phyloP scores from a whole-genome alignment of 1,284 basidiomycete genomes.

The Melampsora americana region DNA sequence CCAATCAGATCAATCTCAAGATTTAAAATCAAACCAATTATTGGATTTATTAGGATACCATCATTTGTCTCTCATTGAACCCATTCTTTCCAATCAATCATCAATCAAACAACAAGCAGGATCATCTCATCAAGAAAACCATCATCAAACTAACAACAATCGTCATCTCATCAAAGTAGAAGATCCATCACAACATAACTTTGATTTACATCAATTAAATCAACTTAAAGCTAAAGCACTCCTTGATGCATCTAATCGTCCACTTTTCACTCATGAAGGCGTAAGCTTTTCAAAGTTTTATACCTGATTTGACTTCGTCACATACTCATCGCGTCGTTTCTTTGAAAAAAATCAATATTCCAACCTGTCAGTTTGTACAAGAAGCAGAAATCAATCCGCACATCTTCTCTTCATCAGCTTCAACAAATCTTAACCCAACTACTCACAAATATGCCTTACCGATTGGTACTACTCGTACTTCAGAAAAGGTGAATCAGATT shows the following conservation, averaged over 20 bases:
- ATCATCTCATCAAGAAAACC: background rate
- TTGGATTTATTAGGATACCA: conserved; percentile 13
- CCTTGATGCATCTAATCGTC: conserved; percentile 7
- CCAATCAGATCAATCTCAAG: background rate
- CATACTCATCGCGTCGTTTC: background rate
- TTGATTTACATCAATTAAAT: conserved; percentile 25
- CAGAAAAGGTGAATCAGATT: conserved; percentile 22
- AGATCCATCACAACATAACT: background rate
- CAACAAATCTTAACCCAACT: conserved; percentile 6
- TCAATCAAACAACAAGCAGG: background rate
- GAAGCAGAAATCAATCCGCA: conserved; percentile 28
- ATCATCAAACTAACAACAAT: background rate
- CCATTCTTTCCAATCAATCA: background rate
- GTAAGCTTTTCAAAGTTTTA: conserved; percentile 8
- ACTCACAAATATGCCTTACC: conserved; percentile 28
- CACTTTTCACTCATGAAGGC: conserved; percentile 17
- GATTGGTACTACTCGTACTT: conserved; percentile 23
- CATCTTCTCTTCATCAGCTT: conserved; percentile 29
- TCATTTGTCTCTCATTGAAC: background rate
- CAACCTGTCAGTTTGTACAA: conserved; percentile 16
- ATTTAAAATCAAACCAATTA: background rate
- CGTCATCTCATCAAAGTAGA: background rate
- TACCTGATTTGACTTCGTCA: background rate
- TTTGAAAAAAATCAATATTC: background rate
- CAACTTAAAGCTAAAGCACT: conserved; percentile 22